Evolutionary conservation across 805 yeast genomes (phyloP).

Genomic region (Yamadazyma takamatsuzukensis): DNA sequence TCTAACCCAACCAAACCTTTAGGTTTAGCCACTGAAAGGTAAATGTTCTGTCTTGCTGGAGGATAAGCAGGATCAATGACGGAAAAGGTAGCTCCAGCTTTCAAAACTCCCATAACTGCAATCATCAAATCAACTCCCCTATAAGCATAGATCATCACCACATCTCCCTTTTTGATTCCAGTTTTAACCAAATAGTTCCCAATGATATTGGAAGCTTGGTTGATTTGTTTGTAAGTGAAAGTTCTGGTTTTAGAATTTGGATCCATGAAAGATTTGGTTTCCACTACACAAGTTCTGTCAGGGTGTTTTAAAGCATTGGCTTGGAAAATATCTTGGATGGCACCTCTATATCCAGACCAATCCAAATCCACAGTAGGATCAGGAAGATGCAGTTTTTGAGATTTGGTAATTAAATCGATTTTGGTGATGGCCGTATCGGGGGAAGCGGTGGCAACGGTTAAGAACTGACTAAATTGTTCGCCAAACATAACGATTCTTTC

Average conservation of each 20-base stretch:
- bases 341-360: slow-evolving; percentile 90
- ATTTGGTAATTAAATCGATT: slow-evolving; percentile 63
- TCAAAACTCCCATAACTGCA: slow-evolving; percentile 95
- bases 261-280: slow-evolving; percentile 71
- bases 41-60: slow-evolving; percentile 93
- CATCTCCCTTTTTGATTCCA: slow-evolving; percentile 88
- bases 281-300: slow-evolving; percentile 86
- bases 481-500: slow-evolving; percentile 66
- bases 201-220: slow-evolving; percentile 88
- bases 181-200: slow-evolving; percentile 81
- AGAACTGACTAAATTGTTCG: slow-evolving; percentile 66
- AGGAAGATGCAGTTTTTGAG: slow-evolving; percentile 64
- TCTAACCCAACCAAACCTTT: slow-evolving; percentile 83
- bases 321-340: slow-evolving; percentile 94
- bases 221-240: slow-evolving; percentile 83
- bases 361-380: slow-evolving; percentile 85
- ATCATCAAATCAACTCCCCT: slow-evolving; percentile 96
- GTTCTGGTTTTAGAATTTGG: slow-evolving; percentile 55
- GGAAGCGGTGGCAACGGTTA: slow-evolving; percentile 29
- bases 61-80: slow-evolving; percentile 99
- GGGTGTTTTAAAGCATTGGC: slow-evolving; percentile 83
- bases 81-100: slow-evolving; percentile 98
- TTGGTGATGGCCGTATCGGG: slow-evolving; percentile 50
- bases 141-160: slow-evolving; percentile 96
- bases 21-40: slow-evolving; percentile 91